A percentile compares a stretch with the other conserved stretches of the same genome.
Evolutionary conservation across 2,329 filamentous ascomycete genomes (phyloP).

Genomic region (Claviceps sp.): DNA sequence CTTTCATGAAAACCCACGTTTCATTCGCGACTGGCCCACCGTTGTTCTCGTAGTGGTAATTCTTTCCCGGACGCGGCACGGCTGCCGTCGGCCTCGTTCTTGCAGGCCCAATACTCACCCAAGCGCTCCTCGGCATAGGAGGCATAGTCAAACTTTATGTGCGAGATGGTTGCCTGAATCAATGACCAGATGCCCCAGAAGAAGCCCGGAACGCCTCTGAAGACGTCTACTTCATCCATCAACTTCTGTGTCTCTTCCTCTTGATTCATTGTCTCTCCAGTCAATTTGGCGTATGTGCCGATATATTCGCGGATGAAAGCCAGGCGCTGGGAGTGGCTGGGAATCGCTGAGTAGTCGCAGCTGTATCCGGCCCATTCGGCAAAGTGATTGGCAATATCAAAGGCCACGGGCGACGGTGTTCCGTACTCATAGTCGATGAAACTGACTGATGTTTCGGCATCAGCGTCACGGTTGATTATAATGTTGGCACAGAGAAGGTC

Average conservation of each 20-base stretch:
- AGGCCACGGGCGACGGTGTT: constrained; percentile 83
- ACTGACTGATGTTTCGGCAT: constrained; percentile 30
- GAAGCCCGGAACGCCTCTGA: constrained; percentile 81
- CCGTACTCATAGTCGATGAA: constrained; percentile 99
- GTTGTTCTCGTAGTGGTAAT: constrained; percentile 60
- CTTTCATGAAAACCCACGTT: background rate
- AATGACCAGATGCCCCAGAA: constrained; percentile 89
- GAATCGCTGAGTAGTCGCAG: constrained; percentile 77
- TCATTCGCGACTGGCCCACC: constrained; percentile 48
- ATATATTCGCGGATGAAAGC: constrained; percentile 80
- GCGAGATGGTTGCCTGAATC: constrained; percentile 86
- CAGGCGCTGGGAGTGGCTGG: constrained; percentile 61
- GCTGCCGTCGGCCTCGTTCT: constrained; percentile 55
- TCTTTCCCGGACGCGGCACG: constrained; percentile 39
- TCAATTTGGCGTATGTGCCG: constrained; percentile 50
- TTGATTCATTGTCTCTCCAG: constrained; percentile 31
- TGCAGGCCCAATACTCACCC: constrained; percentile 89
- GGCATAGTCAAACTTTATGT: constrained; percentile 95
- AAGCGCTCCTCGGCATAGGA: constrained; percentile 76
- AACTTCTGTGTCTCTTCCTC: constrained; percentile 56
- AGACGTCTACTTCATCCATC: constrained; percentile 70
- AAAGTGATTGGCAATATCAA: constrained; percentile 96
- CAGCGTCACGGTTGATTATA: constrained; percentile 50
- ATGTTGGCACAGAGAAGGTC: constrained; percentile 95
- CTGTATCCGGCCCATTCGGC: constrained; percentile 97